Percentiles rank a stretch among this genome's conserved stretches.
These are phyloP conservation scores for Begonia loranthoides DNA, from an alignment of 306 rosid genomes.

Conservation along the genomic window DNA sequence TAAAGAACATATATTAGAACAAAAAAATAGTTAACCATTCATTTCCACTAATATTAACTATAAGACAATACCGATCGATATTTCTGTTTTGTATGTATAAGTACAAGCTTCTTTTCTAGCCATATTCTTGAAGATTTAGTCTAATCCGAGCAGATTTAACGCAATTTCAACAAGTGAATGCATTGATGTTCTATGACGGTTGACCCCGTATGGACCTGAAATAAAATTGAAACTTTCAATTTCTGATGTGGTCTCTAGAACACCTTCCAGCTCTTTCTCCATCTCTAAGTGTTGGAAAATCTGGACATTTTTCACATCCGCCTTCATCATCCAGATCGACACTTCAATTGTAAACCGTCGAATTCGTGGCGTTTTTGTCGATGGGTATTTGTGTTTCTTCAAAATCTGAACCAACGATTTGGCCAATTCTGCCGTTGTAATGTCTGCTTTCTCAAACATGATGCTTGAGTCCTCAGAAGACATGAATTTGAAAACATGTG, in stretches of 20 bases:
- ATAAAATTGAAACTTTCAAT: constrained; percentile 84
- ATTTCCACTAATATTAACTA: no score
- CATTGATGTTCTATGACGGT: constrained; percentile 57
- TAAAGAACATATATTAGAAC: no score
- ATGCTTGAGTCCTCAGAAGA: constrained; percentile 45
- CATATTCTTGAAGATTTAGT: no score
- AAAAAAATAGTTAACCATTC: no score
- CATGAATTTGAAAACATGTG: constrained; percentile 56
- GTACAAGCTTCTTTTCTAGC: no score
- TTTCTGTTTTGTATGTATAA: no score
- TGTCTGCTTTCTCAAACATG: constrained; percentile 39
- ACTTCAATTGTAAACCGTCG: constrained; percentile 75
- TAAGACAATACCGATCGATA: no score
- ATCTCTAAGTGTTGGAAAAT: constrained; percentile 39
- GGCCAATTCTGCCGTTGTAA: constrained; percentile 49
- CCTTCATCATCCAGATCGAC: constrained; percentile 86
- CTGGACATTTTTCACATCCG: constrained; percentile 29
- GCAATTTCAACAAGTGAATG: constrained; percentile 74
- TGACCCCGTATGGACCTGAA: constrained; percentile 83
- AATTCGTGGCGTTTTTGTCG: constrained; percentile 63
- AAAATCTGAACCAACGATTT: constrained; percentile 40
- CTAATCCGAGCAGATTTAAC: constrained; percentile 20
- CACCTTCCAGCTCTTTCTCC: constrained; percentile 54
- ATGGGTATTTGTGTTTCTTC: constrained; percentile 48
- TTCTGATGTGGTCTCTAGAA: constrained; percentile 87